Percentiles rank a stretch among this genome's conserved stretches.
Conservation (phyloP, 2,329 filamentous ascomycete species). For the Xylaria sp. region DNA sequence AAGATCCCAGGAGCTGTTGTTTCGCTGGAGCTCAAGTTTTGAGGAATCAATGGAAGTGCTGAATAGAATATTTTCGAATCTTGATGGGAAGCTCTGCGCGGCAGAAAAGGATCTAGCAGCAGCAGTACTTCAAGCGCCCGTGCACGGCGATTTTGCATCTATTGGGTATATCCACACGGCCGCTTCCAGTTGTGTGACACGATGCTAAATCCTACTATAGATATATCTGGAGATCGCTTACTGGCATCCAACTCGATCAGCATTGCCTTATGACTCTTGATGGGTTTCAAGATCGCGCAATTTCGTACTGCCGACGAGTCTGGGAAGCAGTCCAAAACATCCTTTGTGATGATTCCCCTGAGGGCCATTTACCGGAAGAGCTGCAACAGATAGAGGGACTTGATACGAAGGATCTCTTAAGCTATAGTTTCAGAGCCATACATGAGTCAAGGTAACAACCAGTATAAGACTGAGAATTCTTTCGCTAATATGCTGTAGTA, state of each 20-base stretch:
- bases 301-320: constrained; percentile 71
- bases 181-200: not conserved
- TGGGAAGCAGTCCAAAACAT: constrained; percentile 82
- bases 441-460: constrained; percentile 84
- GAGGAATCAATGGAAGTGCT: constrained; percentile 63
- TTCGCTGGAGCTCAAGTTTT: constrained; percentile 63
- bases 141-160: constrained; percentile 77
- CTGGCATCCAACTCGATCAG: constrained; percentile 54
- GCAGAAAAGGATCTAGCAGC: constrained; percentile 72
- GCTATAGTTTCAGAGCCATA: constrained; percentile 94
- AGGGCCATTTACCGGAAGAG: constrained; percentile 84
- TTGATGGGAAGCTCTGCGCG: constrained; percentile 73
- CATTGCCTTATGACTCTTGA: constrained; percentile 52
- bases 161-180: constrained; percentile 60
- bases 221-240: constrained; percentile 65
- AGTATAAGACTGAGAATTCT: not conserved
- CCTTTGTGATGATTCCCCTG: constrained; percentile 93
- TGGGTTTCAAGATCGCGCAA: constrained; percentile 64
- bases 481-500: constrained; percentile 61
- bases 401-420: constrained; percentile 88
- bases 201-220: constrained; percentile 46
- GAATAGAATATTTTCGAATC: constrained; percentile 64
- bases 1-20: constrained; percentile 77
- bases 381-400: constrained; percentile 76
- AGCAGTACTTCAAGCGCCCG: constrained; percentile 73